Conservation (phyloP, 1,284 basidiomycete species). For the Mycosarcoma mackinlayi region DNA sequence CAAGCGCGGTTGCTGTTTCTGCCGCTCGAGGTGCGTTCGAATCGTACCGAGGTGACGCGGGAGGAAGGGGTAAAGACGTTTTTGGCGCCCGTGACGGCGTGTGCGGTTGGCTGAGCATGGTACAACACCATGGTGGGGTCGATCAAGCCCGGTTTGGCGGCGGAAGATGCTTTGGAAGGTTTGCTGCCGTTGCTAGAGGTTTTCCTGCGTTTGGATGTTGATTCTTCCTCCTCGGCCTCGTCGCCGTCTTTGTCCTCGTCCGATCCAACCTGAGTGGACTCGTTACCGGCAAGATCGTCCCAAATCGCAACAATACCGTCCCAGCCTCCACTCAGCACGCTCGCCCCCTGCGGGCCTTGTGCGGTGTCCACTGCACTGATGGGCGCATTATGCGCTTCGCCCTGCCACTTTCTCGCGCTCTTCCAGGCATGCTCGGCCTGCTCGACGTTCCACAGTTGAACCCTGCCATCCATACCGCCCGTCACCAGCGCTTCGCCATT, state of each 20-base stretch:
- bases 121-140: conserved; percentile 32
- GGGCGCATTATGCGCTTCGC: conserved; percentile 48
- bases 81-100: conserved; percentile 25
- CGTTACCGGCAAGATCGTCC: conserved; percentile 33
- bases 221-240: conserved; percentile 27
- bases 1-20: conserved; percentile 42
- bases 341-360: conserved; percentile 13
- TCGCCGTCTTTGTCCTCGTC: conserved; percentile 22
- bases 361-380: conserved; percentile 43
- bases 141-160: conserved; percentile 13
- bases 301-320: conserved; percentile 62
- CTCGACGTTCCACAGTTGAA: conserved; percentile 58
- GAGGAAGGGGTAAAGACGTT: conserved; percentile 51
- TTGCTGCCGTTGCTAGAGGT: conserved; percentile 16
- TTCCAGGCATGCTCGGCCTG: conserved; percentile 26
- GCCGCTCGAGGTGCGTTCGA: conserved; percentile 20
- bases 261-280: neutral
- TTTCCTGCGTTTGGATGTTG: conserved; percentile 28
- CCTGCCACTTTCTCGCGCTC: conserved; percentile 25
- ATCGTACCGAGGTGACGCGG: conserved; percentile 47
- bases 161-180: neutral
- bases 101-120: conserved; percentile 26
- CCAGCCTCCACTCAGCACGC: conserved; percentile 58
- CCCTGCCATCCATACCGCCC: conserved; percentile 83
- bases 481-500: conserved; percentile 72